Evolutionary conservation across 371 early-diverging fungal species (phyloP).

Genomic region (Ordospora pajunii): DNA sequence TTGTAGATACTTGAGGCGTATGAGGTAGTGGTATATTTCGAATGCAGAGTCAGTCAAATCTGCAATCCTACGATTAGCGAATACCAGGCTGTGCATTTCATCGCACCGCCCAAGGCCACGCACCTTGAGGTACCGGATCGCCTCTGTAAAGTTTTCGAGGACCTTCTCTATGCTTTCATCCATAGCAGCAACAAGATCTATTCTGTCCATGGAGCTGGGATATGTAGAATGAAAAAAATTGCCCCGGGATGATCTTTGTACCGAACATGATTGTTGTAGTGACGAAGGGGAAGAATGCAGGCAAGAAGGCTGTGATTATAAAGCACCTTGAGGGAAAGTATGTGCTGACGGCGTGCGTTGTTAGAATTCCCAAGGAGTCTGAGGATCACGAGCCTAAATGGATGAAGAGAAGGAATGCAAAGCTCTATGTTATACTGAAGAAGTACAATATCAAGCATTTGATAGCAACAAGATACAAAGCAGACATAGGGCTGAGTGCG

Average conservation of each 20-base stretch:
- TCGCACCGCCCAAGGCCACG: not conserved
- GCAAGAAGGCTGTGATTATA: slow-evolving; percentile 56
- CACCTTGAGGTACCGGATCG: not conserved
- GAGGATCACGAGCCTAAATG: slow-evolving; percentile 52
- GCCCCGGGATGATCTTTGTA: slow-evolving; percentile 45
- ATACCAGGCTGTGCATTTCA: slow-evolving; percentile 5
- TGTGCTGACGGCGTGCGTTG: slow-evolving; percentile 52
- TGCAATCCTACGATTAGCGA: slow-evolving; percentile 6
- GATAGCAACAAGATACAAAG: slow-evolving; percentile 56
- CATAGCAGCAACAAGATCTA: slow-evolving; percentile 3
- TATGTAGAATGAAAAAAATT: slow-evolving; percentile 1
- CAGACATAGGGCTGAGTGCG: slow-evolving; percentile 48
- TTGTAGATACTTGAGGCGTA: not conserved
- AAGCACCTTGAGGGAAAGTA: slow-evolving; percentile 36
- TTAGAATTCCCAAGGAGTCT: slow-evolving; percentile 45
- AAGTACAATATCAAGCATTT: slow-evolving; percentile 56
- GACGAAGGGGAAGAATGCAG: slow-evolving; percentile 55
- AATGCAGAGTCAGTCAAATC: not conserved
- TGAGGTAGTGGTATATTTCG: slow-evolving; percentile 18
- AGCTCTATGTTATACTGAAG: slow-evolving; percentile 52
- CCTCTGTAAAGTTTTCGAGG: slow-evolving; percentile 18
- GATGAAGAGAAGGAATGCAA: slow-evolving; percentile 47
- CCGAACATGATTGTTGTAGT: slow-evolving; percentile 48
- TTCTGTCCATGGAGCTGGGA: not conserved
- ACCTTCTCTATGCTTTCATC: slow-evolving; percentile 21